These are phyloP conservation scores for Umbelopsis sp. DNA, from an alignment of 192 early-diverging fungal genomes.

Conservation along the genomic window DNA sequence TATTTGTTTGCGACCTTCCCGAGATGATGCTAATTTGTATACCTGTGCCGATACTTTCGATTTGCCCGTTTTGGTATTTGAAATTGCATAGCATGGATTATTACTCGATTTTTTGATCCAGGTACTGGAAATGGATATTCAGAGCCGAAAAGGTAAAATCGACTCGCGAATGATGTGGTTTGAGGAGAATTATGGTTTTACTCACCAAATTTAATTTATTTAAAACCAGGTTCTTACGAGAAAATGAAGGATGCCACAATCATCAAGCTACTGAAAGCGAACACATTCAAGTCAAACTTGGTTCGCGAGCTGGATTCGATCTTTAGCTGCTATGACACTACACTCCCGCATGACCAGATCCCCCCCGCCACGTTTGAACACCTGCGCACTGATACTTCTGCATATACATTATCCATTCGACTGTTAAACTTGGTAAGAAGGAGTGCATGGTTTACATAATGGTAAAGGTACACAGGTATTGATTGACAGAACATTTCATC, in stretches of 20 bases:
- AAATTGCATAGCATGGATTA: not conserved
- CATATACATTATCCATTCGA: not conserved
- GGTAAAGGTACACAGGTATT: too few relatives aligned
- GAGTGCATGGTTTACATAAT: not conserved
- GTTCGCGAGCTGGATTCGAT: slow-evolving; percentile 14
- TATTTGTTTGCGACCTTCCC: too few relatives aligned
- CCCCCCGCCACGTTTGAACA: not conserved
- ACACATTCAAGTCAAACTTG: not conserved
- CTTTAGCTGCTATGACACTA: slow-evolving; percentile 7
- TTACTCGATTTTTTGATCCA: not conserved
- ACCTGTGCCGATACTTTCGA: too few relatives aligned
- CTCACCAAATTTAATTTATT: too few relatives aligned
- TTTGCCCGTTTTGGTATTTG: too few relatives aligned
- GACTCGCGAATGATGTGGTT: too few relatives aligned
- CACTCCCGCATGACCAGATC: not conserved
- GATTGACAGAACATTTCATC: too few relatives aligned
- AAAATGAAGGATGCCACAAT: not conserved
- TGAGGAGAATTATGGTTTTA: too few relatives aligned
- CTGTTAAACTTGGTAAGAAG: not conserved
- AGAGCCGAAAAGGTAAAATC: not conserved
- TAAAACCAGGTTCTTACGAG: not conserved
- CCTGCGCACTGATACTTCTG: not conserved
- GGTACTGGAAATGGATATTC: not conserved
- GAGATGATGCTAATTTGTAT: too few relatives aligned
- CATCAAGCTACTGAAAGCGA: not conserved